Conservation (phyloP, 257 asterid species). For the Avicennia marina region DNA sequence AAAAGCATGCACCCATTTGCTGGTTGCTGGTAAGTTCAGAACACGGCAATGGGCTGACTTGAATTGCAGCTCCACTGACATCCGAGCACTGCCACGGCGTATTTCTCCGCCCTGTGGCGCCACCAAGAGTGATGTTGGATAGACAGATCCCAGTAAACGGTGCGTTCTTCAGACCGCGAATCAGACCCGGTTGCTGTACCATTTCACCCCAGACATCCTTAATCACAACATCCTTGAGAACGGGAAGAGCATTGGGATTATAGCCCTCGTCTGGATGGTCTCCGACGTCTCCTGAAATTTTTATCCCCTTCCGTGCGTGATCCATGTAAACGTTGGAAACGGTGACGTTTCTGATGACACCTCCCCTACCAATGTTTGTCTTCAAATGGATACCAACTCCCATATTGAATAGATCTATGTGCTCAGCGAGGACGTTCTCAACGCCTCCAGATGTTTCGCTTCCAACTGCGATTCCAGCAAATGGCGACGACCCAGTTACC, state of each 20-base stretch:
- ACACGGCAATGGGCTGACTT: constrained; percentile 87
- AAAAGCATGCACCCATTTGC: constrained; percentile 47
- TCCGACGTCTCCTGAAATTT: constrained; percentile 71
- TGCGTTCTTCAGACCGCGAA: constrained; percentile 55
- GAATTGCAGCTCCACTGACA: constrained; percentile 66
- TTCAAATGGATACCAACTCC: constrained; percentile 79
- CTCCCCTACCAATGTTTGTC: constrained; percentile 86
- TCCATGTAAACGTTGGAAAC: constrained; percentile 59
- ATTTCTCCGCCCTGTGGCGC: constrained; percentile 25
- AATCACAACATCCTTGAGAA: constrained; percentile 53
- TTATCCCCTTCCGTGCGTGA: constrained; percentile 63
- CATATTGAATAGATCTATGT: constrained; percentile 56
- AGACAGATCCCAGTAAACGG: constrained; percentile 83
- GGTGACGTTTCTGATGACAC: constrained; percentile 65
- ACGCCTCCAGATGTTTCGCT: constrained; percentile 96
- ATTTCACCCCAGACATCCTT: constrained; percentile 73
- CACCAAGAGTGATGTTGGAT: constrained; percentile 48
- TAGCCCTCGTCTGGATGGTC: constrained; percentile 72
- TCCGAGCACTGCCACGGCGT: constrained; percentile 80
- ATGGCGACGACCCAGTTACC: constrained; percentile 68
- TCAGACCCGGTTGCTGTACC: constrained; percentile 69
- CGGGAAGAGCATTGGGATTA: constrained; percentile 72
- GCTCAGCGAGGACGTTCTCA: constrained; percentile 60
- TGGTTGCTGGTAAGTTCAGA: constrained; percentile 52
- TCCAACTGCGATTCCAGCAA: constrained; percentile 83